Base-by-base conservation (phyloP, 768 basidiomycete genomes). In the Tylopilus balloui region DNA sequence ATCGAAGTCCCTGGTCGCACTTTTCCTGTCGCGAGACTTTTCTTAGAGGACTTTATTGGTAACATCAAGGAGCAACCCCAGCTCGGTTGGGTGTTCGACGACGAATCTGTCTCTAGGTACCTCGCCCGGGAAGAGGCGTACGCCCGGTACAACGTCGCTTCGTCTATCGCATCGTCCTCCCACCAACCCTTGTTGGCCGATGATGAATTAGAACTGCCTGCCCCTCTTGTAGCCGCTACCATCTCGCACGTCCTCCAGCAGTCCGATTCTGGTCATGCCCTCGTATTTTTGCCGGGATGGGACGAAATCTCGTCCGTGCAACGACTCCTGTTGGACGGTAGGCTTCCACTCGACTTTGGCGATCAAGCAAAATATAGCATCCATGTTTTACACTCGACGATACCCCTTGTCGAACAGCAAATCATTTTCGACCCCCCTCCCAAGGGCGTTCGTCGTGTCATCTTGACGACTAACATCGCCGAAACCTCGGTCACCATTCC, bases 401-500 rank as follows among this genome's bases (percentile, higher is more conserved):
- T 96, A 51, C 93, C 94, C 15, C 74, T 92, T 23, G 77, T 79
- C 1, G 92, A 96, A 59, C 94, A 97, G 62, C 88, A 92, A 64
- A 75, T 81, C 48, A 86, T 97, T 44, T 96, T 96, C 62, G 83
- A 89, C 19, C 87, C 91, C 1, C 86, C 92, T 7, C 76, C 83
- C 0, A 52, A 63, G 3, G 91, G 91, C 10, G 76, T 91, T 17
- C 84, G 93, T 47, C 82, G 93, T 21, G 76, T 98, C 61, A 95
- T 98, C 56, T 75, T 97, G 41, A 81, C 93, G 5, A 98, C 94
- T 32, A 96, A 96, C 64, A 92, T 96, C 38, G 93, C 93, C 12
- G 94, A 97, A 69, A 94, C 93, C 3, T 93, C 91, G 4, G 77
- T 96, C 57, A 97, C 94, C 4, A 95, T 97, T 56, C 92, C 92